A percentile compares a stretch with the other conserved stretches of the same genome.
Conservation (phyloP, 768 basidiomycete genomes). For the Tulasnella sp. region DNA sequence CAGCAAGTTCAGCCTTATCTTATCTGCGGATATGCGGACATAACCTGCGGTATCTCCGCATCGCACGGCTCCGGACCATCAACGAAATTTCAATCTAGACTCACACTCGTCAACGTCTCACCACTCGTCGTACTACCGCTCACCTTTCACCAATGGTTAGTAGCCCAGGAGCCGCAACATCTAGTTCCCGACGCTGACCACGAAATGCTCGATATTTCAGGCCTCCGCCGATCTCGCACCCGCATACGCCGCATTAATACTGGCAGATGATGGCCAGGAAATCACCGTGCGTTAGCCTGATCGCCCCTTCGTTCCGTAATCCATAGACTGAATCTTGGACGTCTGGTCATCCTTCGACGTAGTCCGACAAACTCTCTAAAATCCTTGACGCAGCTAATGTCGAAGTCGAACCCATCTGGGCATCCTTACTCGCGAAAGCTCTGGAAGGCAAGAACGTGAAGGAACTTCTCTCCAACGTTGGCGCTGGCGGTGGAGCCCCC, state of each 20-base stretch:
- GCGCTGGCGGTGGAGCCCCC: constrained; percentile 82
- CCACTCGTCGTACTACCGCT: background rate
- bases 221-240: constrained; percentile 74
- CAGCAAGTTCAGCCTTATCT: background rate
- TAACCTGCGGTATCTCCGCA: background rate
- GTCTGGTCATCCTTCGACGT: constrained; percentile 16
- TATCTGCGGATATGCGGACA: background rate
- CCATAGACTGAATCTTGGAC: background rate
- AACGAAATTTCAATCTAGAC: background rate
- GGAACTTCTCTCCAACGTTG: constrained; percentile 90
- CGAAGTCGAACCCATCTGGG: constrained; percentile 89
- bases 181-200: background rate
- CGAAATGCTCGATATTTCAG: constrained; percentile 27
- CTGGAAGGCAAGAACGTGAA: constrained; percentile 97
- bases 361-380: constrained; percentile 91
- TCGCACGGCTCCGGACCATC: background rate
- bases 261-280: constrained; percentile 94
- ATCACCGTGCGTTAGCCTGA: constrained; percentile 71
- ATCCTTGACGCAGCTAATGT: constrained; percentile 74
- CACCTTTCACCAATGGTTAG: background rate
- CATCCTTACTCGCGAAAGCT: constrained; percentile 90
- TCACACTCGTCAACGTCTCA: background rate
- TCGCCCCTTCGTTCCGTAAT: background rate
- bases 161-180: background rate
- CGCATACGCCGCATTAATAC: constrained; percentile 95